Percentiles rank a stretch among this genome's conserved stretches.
phyloP scores from a whole-genome alignment of 2,329 filamentous ascomycete genomes.

The Chalara sp. region DNA sequence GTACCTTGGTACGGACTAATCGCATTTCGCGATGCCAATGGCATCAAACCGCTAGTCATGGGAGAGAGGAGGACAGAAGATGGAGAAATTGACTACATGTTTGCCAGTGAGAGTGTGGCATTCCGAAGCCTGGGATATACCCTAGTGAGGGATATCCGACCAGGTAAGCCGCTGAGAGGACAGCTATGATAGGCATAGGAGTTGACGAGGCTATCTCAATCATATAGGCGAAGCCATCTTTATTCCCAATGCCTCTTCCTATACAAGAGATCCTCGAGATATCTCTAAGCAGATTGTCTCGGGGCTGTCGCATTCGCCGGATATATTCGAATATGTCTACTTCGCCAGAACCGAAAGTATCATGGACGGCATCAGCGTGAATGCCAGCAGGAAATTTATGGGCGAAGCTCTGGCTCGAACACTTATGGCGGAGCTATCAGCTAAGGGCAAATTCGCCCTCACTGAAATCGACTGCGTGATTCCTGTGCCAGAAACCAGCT shows the following conservation, averaged over 20 bases:
- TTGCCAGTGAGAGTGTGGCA: neutral
- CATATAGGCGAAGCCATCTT: neutral
- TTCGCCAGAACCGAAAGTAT: constrained; percentile 71
- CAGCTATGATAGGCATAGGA: neutral
- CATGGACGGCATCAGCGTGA: constrained; percentile 79
- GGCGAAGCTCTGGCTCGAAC: constrained; percentile 68
- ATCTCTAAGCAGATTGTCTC: neutral
- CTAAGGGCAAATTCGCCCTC: constrained; percentile 58
- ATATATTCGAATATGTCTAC: constrained; percentile 37
- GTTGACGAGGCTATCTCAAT: neutral
- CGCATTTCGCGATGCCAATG: neutral
- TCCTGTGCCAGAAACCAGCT: neutral
- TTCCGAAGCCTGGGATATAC: neutral
- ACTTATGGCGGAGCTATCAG: constrained; percentile 54
- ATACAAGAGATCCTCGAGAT: neutral
- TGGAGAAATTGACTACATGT: neutral
- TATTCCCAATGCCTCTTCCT: neutral
- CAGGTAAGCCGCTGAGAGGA: neutral
- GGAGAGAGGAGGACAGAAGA: neutral
- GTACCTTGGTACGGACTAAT: neutral
- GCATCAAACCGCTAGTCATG: neutral
- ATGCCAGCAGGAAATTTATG: constrained; percentile 77
- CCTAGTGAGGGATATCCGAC: neutral
- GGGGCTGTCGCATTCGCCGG: neutral
- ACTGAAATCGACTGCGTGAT: constrained; percentile 51